Percentiles rank a stretch among this genome's conserved stretches.
Evolutionary conservation across 768 basidiomycete genomes (phyloP).

Genomic region (Fistulinella prunicolor): DNA sequence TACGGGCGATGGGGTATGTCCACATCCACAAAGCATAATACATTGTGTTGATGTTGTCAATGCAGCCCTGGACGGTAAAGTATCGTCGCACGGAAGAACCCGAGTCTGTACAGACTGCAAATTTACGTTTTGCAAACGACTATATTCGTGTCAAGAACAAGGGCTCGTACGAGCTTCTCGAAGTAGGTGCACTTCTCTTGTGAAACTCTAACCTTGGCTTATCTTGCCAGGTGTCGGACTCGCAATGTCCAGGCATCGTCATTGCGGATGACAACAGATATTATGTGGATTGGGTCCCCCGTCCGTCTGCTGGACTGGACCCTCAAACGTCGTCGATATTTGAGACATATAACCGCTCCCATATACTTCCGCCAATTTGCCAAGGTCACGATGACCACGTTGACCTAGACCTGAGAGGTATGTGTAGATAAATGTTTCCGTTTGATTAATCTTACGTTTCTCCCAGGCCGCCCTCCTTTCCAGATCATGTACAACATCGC

Average conservation of each 20-base stretch:
- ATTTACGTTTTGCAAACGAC: constrained; percentile 63
- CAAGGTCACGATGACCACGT: constrained; percentile 80
- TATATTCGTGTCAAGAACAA: constrained; percentile 68
- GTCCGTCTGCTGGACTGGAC: constrained; percentile 71
- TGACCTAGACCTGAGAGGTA: constrained; percentile 79
- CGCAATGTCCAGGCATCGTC: constrained; percentile 80
- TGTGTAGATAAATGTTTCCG: constrained; percentile 12
- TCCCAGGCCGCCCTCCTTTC: constrained; percentile 83
- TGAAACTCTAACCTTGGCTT: neutral
- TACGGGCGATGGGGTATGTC: constrained; percentile 83
- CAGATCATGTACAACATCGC: constrained; percentile 89
- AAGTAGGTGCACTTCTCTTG: constrained; percentile 40
- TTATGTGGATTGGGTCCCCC: constrained; percentile 73
- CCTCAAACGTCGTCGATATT: constrained; percentile 52
- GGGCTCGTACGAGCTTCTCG: constrained; percentile 72
- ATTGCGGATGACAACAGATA: constrained; percentile 58
- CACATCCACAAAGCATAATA: neutral
- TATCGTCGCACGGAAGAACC: constrained; percentile 58
- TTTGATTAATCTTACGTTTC: neutral
- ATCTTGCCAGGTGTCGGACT: constrained; percentile 63
- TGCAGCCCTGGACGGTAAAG: constrained; percentile 83
- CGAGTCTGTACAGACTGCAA: constrained; percentile 38
- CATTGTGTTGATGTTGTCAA: constrained; percentile 4
- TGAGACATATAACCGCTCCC: constrained; percentile 66
- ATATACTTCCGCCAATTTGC: constrained; percentile 76